Base-by-base conservation (phyloP, 75 land plant species). In the Ceratopteris richardii region DNA sequence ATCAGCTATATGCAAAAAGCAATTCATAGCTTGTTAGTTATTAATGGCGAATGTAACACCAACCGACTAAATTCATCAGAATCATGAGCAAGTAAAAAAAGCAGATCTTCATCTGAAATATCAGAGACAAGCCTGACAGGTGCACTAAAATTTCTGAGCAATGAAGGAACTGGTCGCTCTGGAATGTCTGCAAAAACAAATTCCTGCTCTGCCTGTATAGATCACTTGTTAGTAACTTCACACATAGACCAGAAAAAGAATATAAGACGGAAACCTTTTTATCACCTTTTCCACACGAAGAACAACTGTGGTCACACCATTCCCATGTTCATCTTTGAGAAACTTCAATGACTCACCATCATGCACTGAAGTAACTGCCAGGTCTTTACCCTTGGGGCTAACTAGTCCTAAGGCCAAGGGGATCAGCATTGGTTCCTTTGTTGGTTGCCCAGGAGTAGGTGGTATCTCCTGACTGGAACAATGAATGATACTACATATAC, bases 11-110 rank as follows among this genome's bases (percentile, higher is more conserved):
- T 29, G 51, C 22, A 51, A 66, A n/a, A 37, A 18, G 31, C 58
- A 33, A 33, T 33, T 40, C 44, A 10, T 31, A n/a, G n/a, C n/a
- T n/a, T n/a, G n/a, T n/a, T n/a, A n/a, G 46, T 13, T 27, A 13
- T 29, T n/a, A 47, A 50, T 36, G 21, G n/a, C n/a, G n/a, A n/a
- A n/a, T 17, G 31, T 1, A 14, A 0, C 2, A 20, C 51, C 12
- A 43, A 89, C 95, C 91, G 65, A 57, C 89, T 93, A 62, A 89
- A 93, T 71, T 85, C 90, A 71, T 93, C 90, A 17, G 96, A 88
- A 61, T 89, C 98, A 75, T 93, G 71, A 30, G 98, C 98, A 50
- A 93, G 81, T 1, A 93, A 74, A 67, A 89, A 89, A 67, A 66
- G 77, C 27, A 93, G 61, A 68, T 93, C 98, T 47, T 66, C 72